These are phyloP conservation scores for Pyrenopolyporus hunteri DNA, from an alignment of 495 filamentous ascomycete species.

Conservation along the genomic window DNA sequence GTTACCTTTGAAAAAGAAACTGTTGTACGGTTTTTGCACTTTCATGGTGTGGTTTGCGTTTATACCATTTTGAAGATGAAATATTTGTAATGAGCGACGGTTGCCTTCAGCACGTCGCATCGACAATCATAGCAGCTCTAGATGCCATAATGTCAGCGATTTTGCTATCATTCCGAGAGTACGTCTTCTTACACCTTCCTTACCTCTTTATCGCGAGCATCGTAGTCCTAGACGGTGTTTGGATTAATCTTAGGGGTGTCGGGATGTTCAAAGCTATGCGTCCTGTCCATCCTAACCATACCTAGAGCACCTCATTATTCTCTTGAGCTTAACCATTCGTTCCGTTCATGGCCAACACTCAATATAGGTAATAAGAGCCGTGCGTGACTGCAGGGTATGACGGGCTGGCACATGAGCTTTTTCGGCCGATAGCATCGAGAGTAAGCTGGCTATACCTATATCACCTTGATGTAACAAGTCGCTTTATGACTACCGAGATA, in stretches of 20 bases:
- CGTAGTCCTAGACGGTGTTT: not conserved
- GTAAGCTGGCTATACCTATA: too few species aligned
- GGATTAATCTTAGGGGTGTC: not conserved
- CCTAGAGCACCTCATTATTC: too few species aligned
- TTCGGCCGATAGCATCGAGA: too few species aligned
- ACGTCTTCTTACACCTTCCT: slow-evolving; percentile 4
- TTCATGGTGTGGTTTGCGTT: slow-evolving; percentile 46
- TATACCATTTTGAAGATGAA: slow-evolving; percentile 40
- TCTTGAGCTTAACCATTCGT: too few species aligned
- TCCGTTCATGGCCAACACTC: too few species aligned
- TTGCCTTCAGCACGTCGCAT: slow-evolving; percentile 6
- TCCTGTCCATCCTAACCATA: not conserved
- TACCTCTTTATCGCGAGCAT: not conserved
- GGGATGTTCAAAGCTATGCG: not conserved
- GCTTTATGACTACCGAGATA: too few species aligned
- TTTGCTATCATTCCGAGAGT: slow-evolving; percentile 4
- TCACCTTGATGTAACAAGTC: too few species aligned
- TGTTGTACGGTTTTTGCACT: slow-evolving; percentile 39
- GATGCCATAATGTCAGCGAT: slow-evolving; percentile 6
- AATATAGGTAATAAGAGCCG: too few species aligned
- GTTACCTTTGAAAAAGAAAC: slow-evolving; percentile 34
- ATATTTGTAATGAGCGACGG: slow-evolving; percentile 18
- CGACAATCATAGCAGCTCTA: slow-evolving; percentile 6
- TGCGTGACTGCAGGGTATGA: too few species aligned
- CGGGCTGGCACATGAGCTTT: too few species aligned